Conservation (phyloP, 2,329 filamentous ascomycete species). For the Tolypocladium amazonense region DNA sequence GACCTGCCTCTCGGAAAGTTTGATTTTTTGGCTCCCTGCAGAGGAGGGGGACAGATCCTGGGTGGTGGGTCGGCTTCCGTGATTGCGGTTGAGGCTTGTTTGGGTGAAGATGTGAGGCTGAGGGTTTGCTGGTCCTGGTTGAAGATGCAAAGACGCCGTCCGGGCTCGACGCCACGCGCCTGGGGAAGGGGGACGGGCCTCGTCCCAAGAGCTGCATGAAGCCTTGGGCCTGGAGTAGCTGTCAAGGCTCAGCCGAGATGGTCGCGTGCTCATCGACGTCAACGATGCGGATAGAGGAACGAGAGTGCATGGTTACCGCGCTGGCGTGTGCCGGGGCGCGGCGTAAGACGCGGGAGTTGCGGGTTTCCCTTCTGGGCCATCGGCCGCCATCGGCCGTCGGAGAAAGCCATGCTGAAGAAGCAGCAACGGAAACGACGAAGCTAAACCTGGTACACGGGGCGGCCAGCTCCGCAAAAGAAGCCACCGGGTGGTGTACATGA, state of each 20-base stretch:
- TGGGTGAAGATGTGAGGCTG: not conserved
- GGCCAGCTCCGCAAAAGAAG: not conserved
- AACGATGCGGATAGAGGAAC: not conserved
- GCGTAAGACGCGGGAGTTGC: too few species aligned
- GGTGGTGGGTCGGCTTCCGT: not conserved
- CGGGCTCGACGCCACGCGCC: not conserved
- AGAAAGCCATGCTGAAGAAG: not conserved
- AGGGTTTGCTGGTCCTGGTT: not conserved
- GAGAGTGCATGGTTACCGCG: not conserved
- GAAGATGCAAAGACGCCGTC: not conserved
- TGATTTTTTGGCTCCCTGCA: not conserved
- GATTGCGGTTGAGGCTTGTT: not conserved
- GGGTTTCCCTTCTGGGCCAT: not conserved
- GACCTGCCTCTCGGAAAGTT: not conserved
- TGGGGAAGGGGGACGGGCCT: not conserved
- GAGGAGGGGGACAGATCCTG: not conserved
- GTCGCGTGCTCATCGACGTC: not conserved
- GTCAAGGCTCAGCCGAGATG: not conserved
- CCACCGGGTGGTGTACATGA: not conserved
- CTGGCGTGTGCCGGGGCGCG: not conserved
- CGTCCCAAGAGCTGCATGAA: not conserved
- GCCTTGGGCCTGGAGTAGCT: not conserved
- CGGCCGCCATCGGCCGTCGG: not conserved
- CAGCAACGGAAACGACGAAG: not conserved
- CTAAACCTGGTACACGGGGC: not conserved